Evolutionary conservation across 306 rosid genomes (phyloP).

Genomic region (Casuarina glauca): DNA sequence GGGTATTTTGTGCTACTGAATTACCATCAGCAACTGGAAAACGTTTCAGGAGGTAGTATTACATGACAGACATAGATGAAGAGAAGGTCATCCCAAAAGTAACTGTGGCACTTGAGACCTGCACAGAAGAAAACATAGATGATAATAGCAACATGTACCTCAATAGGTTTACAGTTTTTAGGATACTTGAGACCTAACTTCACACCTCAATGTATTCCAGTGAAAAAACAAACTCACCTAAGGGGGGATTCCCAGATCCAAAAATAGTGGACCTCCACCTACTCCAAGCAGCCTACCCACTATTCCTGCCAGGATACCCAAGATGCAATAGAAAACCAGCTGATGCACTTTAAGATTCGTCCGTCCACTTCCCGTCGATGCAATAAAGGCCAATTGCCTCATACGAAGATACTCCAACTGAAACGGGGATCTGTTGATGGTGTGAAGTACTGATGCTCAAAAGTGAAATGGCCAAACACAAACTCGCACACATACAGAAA

Average conservation of each 20-base stretch:
- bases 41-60: conserved; percentile 82
- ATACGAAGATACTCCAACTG: conserved; percentile 66
- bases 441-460: neutral
- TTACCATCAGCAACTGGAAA: conserved; percentile 88
- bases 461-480: neutral
- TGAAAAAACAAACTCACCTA: conserved; percentile 52
- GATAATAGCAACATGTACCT: too few species aligned
- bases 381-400: conserved; percentile 73
- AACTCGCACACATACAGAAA: conserved; percentile 5
- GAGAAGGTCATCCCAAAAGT: conserved; percentile 95
- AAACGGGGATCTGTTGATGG: conserved; percentile 66
- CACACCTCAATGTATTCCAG: neutral
- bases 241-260: conserved; percentile 92
- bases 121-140: conserved; percentile 18
- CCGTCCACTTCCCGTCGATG: conserved; percentile 62
- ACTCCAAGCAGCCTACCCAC: conserved; percentile 93
- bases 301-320: conserved; percentile 72
- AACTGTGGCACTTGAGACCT: conserved; percentile 97
- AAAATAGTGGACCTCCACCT: conserved; percentile 93
- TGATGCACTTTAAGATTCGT: conserved; percentile 46
- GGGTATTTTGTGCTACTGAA: conserved; percentile 6
- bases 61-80: conserved; percentile 94
- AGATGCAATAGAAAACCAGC: conserved; percentile 53
- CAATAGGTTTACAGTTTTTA: too few species aligned
- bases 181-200: too few species aligned